Percentiles rank a stretch among this genome's conserved stretches.
Evolutionary conservation across 176 grass and related monocot genomes (phyloP).

Genomic region (Guadua angustifolia): DNA sequence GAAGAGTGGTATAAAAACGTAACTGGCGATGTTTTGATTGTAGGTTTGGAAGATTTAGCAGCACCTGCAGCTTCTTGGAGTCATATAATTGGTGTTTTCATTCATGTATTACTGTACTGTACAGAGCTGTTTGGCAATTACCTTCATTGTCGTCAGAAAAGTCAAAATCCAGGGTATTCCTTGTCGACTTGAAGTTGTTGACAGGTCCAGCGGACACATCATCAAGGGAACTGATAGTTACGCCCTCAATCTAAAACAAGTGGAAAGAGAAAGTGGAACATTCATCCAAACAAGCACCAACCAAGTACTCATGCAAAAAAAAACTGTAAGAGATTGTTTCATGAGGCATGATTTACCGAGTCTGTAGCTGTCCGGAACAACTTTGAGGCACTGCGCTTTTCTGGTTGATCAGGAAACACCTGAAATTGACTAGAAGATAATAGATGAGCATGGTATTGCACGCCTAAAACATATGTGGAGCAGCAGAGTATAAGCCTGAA

Average conservation of each 20-base stretch:
- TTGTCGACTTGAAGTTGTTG: constrained; percentile 79
- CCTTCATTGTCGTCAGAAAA: constrained; percentile 83
- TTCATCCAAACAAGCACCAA: background rate
- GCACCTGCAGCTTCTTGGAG: background rate
- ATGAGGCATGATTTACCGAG: constrained; percentile 48
- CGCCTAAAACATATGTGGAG: background rate
- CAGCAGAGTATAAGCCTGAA: background rate
- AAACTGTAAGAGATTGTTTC: background rate
- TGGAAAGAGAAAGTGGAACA: background rate
- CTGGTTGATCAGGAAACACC: constrained; percentile 96
- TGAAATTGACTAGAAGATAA: constrained; percentile 61
- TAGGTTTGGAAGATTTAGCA: background rate
- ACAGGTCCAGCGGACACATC: constrained; percentile 74
- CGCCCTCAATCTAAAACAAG: constrained; percentile 70
- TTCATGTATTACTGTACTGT: background rate
- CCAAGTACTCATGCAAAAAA: background rate
- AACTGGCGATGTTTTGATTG: background rate
- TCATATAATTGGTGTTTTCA: background rate
- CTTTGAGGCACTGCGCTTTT: constrained; percentile 80
- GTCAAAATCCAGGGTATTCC: constrained; percentile 94
- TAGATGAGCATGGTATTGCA: constrained; percentile 31
- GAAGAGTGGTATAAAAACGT: background rate
- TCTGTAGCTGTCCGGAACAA: constrained; percentile 82
- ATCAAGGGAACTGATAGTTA: constrained; percentile 84
- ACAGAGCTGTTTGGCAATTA: constrained; percentile 1